phyloP scores from a whole-genome alignment of 805 yeast species.

The Barnettozyma pratensis region DNA sequence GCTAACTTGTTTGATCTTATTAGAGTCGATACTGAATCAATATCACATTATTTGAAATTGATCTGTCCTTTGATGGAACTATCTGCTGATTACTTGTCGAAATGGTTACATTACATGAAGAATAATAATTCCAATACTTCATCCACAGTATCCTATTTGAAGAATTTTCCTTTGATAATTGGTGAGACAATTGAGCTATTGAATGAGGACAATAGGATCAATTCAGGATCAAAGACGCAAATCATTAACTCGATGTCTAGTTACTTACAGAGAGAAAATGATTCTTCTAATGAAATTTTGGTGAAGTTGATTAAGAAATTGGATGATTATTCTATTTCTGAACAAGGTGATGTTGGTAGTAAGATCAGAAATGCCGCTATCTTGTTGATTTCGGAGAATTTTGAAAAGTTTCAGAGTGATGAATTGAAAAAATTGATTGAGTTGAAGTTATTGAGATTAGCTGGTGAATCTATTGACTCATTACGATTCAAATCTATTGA shows the following conservation, averaged over 20 bases:
- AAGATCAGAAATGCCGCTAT: constrained; percentile 55
- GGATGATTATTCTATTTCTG: constrained; percentile 73
- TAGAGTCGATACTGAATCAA: constrained; percentile 15
- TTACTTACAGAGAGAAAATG: constrained; percentile 1
- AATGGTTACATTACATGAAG: constrained; percentile 34
- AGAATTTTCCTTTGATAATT: constrained; percentile 5
- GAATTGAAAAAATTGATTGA: constrained; percentile 20
- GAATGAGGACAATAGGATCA: constrained; percentile 21
- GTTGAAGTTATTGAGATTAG: constrained; percentile 43
- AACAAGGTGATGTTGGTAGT: constrained; percentile 91
- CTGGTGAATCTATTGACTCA: constrained; percentile 60
- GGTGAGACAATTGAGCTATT: constrained; percentile 12
- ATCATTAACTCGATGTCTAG: constrained; percentile 16
- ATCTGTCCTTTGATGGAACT: constrained; percentile 14
- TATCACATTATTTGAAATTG: background rate
- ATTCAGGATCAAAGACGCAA: constrained; percentile 12
- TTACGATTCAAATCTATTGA: constrained; percentile 39
- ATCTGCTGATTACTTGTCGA: constrained; percentile 12
- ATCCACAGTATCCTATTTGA: constrained; percentile 29
- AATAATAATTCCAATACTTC: constrained; percentile 36
- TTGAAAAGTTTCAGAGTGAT: constrained; percentile 8
- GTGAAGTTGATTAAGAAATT: constrained; percentile 34
- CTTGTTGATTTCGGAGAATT: constrained; percentile 30
- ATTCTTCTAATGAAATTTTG: background rate
- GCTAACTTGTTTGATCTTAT: constrained; percentile 20